Evolutionary conservation across 1,284 basidiomycete genomes (phyloP), one percentile per base, ranked within the genome.

Genomic region (Leccinum pseudoinsigne): DNA sequence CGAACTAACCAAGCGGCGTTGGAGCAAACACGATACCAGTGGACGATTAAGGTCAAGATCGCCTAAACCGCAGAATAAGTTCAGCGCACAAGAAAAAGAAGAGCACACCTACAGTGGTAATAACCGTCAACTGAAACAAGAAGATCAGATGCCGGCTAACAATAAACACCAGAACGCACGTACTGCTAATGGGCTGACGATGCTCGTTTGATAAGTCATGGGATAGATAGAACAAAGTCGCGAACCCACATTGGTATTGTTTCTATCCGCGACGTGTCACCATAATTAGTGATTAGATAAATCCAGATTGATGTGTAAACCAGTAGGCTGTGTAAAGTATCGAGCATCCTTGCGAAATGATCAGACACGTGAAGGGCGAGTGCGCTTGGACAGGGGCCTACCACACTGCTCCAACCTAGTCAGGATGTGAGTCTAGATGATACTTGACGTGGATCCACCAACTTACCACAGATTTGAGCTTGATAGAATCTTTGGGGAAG

Each of bases 121-220:
- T 75, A 31, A 84, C 78, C 4, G 83, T 82, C 51, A 83, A 62
- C 84, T 85, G 5, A 7, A 18, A 57, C 12, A 18, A 7, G 54
- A n/a, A 7, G 54, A 53, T 68, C 26, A 57, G 63, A 28, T 26
- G 5, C 16, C 18, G 50, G 18, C 12, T 31, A n/a, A 3, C 36
- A 45, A 28, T 2, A 38, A 12, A n/a, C 36, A 55, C 18, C 54
- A 12, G 60, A 34, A 38, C 40, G 5, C 9, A 75, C 81, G 42
- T 63, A 84, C 82, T 18, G 80, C 78, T 28, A 84, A 69, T 34
- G 78, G 76, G 71, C 82, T 83, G 58, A 61, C 1, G 42, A 11
- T 10, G 16, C 26, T 54, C 4, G 34, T 51, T 60, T 53, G 14
- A 63, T 61, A 36, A 56, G 51, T 53, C 8, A 47, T 9, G 38